phyloP scores from a whole-genome alignment of 352 stramenopile genomes.

The Globisporangium carolinianum region DNA sequence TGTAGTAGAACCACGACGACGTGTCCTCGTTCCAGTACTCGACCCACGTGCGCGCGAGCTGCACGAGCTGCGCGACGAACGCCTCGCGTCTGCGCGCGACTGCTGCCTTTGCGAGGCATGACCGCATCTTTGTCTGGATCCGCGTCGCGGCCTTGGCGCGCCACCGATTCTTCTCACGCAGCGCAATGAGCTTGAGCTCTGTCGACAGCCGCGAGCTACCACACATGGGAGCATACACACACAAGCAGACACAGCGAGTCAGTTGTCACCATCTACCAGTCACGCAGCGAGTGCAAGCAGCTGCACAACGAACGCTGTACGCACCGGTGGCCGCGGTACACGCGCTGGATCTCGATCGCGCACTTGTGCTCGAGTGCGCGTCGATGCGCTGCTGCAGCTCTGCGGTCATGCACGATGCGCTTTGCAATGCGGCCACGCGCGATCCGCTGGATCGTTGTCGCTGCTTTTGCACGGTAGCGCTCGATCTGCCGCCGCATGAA shows the following conservation, averaged over 20 bases:
- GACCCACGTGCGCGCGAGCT: slow-evolving; percentile 41
- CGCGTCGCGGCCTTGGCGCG: slow-evolving; percentile 43
- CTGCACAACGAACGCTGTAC: not conserved
- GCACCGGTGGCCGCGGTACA: slow-evolving; percentile 66
- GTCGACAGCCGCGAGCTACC: slow-evolving; percentile 49
- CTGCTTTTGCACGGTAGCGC: slow-evolving; percentile 30
- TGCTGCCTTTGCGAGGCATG: slow-evolving; percentile 29
- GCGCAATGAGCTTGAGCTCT: slow-evolving; percentile 53
- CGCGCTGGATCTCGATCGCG: slow-evolving; percentile 54
- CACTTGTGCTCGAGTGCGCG: slow-evolving; percentile 28
- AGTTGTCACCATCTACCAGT: not conserved
- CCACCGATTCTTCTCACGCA: slow-evolving; percentile 53
- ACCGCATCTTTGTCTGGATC: slow-evolving; percentile 57
- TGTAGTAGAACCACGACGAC: slow-evolving; percentile 75
- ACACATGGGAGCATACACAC: not conserved
- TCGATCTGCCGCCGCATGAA: slow-evolving; percentile 60
- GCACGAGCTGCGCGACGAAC: slow-evolving; percentile 30
- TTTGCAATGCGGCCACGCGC: slow-evolving; percentile 32
- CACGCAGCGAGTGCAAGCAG: not conserved
- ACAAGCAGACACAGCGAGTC: not conserved
- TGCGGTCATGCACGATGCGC: slow-evolving; percentile 21
- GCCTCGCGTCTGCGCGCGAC: slow-evolving; percentile 29
- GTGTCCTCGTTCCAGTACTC: slow-evolving; percentile 79
- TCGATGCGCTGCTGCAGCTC: slow-evolving; percentile 21
- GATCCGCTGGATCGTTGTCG: slow-evolving; percentile 49